These are phyloP conservation scores for Thelonectria discophora DNA, from an alignment of 2,329 filamentous ascomycete genomes.

Conservation along the genomic window DNA sequence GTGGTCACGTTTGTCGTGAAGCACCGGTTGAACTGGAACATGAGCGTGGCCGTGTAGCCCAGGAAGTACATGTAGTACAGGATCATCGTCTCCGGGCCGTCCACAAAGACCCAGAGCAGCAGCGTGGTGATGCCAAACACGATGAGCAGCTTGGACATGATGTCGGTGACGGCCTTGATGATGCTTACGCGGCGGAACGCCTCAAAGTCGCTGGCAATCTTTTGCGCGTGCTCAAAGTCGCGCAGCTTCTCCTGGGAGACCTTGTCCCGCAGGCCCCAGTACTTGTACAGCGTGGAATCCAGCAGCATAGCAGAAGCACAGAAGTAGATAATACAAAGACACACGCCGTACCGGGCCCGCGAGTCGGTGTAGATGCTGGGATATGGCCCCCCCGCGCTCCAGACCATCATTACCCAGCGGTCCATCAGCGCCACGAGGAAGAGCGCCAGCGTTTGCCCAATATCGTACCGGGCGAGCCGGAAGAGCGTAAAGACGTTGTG, in stretches of 20 bases:
- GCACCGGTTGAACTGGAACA: constrained; percentile 32
- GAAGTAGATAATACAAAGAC: constrained; percentile 32
- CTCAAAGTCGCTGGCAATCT: constrained; percentile 18
- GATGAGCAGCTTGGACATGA: constrained; percentile 21
- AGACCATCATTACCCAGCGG: constrained; percentile 33
- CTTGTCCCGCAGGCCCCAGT: constrained; percentile 27
- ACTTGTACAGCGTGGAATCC: constrained; percentile 29
- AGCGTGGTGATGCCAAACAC: constrained; percentile 25
- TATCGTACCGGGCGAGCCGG: constrained; percentile 28
- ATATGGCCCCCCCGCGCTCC: constrained; percentile 31
- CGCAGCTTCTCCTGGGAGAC: constrained; percentile 25
- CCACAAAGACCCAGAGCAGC: constrained; percentile 24
- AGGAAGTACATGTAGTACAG: constrained; percentile 26
- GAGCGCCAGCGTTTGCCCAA: constrained; percentile 31
- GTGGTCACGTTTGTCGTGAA: constrained; percentile 25
- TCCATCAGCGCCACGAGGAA: constrained; percentile 33
- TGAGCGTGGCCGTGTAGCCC: constrained; percentile 22
- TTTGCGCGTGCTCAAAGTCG: constrained; percentile 20
- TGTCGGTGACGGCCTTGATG: constrained; percentile 19
- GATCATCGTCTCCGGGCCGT: constrained; percentile 15
- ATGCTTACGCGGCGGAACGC: constrained; percentile 22
- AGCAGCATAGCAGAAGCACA: constrained; percentile 30
- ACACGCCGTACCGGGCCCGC: constrained; percentile 28
- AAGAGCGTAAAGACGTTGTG: constrained; percentile 29
- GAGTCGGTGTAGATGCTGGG: constrained; percentile 31